These are phyloP conservation scores for Bruguiera hainesii DNA, from an alignment of 441 rosid species.

Conservation along the genomic window DNA sequence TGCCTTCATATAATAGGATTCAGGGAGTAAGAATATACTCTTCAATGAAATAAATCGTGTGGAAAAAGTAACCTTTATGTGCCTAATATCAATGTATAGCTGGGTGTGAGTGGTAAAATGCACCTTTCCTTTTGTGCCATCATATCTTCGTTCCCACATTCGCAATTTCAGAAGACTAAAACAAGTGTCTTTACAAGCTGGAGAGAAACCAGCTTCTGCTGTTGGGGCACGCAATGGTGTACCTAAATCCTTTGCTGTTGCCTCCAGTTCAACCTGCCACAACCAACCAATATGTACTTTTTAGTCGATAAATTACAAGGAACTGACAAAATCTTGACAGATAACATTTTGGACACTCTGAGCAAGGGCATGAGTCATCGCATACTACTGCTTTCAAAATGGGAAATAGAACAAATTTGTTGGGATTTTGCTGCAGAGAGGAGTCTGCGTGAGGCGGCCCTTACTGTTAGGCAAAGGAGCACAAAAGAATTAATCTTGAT, in stretches of 20 bases:
- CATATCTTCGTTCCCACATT: conserved; percentile 73
- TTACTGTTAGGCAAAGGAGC: background rate
- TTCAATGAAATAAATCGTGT: too few relatives aligned
- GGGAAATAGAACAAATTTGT: background rate
- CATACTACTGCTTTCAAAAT: conserved; percentile 2
- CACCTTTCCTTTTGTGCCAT: conserved; percentile 91
- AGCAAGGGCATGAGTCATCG: background rate
- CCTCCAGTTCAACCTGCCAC: conserved; percentile 75
- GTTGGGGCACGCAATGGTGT: conserved; percentile 91
- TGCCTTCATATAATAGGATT: conserved; percentile 36
- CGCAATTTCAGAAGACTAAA: conserved; percentile 64
- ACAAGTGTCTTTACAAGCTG: conserved; percentile 92
- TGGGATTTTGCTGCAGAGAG: background rate
- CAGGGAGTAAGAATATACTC: too few relatives aligned
- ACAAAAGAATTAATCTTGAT: background rate
- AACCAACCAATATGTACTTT: background rate
- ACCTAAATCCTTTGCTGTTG: conserved; percentile 68
- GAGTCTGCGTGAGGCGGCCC: background rate
- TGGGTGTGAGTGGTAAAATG: background rate
- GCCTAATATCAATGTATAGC: background rate
- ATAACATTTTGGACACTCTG: background rate
- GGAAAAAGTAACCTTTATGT: background rate
- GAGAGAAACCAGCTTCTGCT: conserved; percentile 68
- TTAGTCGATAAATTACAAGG: background rate
- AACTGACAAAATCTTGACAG: background rate